Evolutionary conservation across 2,329 filamentous ascomycete genomes (phyloP).

Genomic region (Lecanicillium sp.): DNA sequence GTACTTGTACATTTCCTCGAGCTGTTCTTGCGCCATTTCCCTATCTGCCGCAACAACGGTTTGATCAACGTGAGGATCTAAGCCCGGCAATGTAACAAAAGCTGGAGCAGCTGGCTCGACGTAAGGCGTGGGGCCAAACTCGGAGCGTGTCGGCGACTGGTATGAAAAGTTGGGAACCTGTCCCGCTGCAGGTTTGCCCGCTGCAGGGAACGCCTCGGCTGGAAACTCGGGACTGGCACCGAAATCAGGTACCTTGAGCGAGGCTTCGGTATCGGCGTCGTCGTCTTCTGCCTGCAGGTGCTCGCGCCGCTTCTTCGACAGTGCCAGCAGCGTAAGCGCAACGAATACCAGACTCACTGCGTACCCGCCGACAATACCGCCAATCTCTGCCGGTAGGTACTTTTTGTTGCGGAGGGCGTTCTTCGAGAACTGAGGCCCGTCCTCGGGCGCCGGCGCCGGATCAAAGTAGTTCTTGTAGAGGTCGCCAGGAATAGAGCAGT

Average conservation of each 20-base stretch:
- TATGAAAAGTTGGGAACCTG: slow-evolving; percentile 42
- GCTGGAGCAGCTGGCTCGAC: slow-evolving; percentile 25
- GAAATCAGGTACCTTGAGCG: slow-evolving; percentile 4
- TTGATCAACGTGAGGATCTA: slow-evolving; percentile 68
- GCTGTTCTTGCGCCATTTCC: slow-evolving; percentile 68
- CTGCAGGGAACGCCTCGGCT: slow-evolving; percentile 13
- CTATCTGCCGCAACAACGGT: slow-evolving; percentile 67
- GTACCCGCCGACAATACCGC: slow-evolving; percentile 79
- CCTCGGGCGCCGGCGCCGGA: slow-evolving; percentile 50
- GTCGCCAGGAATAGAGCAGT: slow-evolving; percentile 15
- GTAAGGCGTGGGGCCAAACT: slow-evolving; percentile 19
- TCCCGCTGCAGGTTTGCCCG: slow-evolving; percentile 19
- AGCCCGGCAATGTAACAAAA: slow-evolving; percentile 45
- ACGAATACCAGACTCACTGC: slow-evolving; percentile 68
- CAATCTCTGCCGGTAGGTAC: slow-evolving; percentile 73
- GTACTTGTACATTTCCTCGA: slow-evolving; percentile 85
- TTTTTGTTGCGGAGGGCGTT: slow-evolving; percentile 51
- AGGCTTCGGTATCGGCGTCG: slow-evolving; percentile 28
- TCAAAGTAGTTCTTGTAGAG: slow-evolving; percentile 11
- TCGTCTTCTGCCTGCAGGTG: slow-evolving; percentile 45
- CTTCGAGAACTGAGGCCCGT: slow-evolving; percentile 52
- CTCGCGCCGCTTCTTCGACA: slow-evolving; percentile 48
- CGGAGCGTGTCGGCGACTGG: slow-evolving; percentile 33
- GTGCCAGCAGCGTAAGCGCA: slow-evolving; percentile 54
- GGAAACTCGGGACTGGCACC: slow-evolving; percentile 16